Percentiles rank a stretch among this genome's conserved stretches.
Evolutionary conservation across 225 moss, liverwort and hornwort genomes (phyloP).

Genomic region (Antitrichia curtipendula): DNA sequence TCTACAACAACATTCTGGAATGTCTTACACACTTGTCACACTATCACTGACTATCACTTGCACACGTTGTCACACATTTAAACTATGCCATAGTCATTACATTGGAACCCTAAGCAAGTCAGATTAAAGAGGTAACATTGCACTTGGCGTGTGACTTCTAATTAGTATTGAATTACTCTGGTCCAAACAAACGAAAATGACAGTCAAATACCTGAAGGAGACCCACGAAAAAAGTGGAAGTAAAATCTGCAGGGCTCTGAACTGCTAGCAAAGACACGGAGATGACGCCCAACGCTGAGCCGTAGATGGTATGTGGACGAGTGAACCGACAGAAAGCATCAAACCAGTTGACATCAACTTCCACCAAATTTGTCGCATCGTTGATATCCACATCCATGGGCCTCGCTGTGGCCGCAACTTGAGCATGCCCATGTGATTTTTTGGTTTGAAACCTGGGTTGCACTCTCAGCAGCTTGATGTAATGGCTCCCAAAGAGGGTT

Average conservation of each 20-base stretch:
- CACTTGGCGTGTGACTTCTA: neutral
- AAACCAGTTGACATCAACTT: constrained; percentile 50
- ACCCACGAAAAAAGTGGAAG: constrained; percentile 47
- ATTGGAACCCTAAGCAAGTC: neutral
- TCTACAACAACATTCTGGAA: neutral
- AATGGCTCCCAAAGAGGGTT: neutral
- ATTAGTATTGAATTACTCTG: neutral
- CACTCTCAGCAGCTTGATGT: neutral
- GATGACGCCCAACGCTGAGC: constrained; percentile 67
- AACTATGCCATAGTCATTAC: neutral
- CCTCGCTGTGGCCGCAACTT: constrained; percentile 49
- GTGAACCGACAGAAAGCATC: constrained; percentile 71
- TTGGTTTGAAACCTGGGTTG: neutral
- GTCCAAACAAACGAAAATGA: neutral
- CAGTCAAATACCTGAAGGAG: constrained; percentile 44
- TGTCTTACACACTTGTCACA: neutral
- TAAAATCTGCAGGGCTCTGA: constrained; percentile 56
- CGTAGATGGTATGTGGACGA: constrained; percentile 77
- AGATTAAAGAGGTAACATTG: neutral
- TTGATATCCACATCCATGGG: constrained; percentile 56
- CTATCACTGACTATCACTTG: neutral
- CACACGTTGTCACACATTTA: neutral
- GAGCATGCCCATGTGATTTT: neutral
- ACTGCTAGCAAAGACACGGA: constrained; percentile 72
- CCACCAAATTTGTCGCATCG: constrained; percentile 33